Base-by-base conservation (phyloP, 2,329 filamentous ascomycete genomes). In the Cladophialophora yegresii region DNA sequence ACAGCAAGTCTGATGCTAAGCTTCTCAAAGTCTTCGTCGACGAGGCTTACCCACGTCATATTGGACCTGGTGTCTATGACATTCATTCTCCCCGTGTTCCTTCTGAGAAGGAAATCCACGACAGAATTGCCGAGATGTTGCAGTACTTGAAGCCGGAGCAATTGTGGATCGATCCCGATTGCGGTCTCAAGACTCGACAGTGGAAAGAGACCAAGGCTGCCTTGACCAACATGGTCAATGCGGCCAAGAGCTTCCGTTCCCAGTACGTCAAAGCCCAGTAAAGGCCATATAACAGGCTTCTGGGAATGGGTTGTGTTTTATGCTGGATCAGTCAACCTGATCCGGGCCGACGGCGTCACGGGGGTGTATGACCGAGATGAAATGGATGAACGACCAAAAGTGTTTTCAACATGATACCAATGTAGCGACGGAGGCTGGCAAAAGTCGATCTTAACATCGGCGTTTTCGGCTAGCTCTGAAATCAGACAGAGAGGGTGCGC, bases 1-100 rank as follows among this genome's bases (percentile, higher is more conserved):
- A 99, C 91, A 96, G 91, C 90, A 99, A 99, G 90, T 96, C 91
- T 74, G 95, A 99, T 76, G 95, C 95, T 78, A 99, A 99, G 90
- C 89, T 99, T 73, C 90, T 99, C 78, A 90, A 93, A 83, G 95
- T 99, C 80, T 99, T 99, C 78, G 91, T 97, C 73, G 93, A 98
- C 80, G 91, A 95, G 82, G 91, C 89, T 67, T 98, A 98, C 85
- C 93, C 93, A 73, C 91, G 93, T 76, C 93, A 99, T 86, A 99
- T 99, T 74, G 95, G 95, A 71, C 95, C 95, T 71, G 95, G 93
- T 89, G 95, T 99, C 81, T 99, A 98, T 81, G 95, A 99, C 83
- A 99, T 99, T 84, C 95, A 99, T 90, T 96, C 92, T 72, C 95
- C 95, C 72, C 93, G 95, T 90, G 87, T 99, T 67, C 95, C 95